phyloP scores from a whole-genome alignment of 2,329 filamentous ascomycete species.

The Pestalotiopsis sp. region DNA sequence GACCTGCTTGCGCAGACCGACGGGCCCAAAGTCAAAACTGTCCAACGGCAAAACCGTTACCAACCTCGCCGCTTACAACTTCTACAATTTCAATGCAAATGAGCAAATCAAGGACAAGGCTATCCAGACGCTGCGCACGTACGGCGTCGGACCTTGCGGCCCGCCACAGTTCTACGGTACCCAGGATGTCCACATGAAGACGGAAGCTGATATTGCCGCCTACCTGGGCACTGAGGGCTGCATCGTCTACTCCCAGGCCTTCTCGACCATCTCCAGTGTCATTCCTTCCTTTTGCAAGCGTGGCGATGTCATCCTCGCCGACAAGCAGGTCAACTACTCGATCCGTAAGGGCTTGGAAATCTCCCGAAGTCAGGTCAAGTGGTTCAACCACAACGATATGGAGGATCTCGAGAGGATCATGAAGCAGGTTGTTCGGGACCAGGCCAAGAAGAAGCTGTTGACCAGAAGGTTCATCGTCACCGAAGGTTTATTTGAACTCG shows the following conservation, averaged over 20 bases:
- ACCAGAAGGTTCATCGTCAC: conserved; percentile 95
- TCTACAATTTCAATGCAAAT: conserved; percentile 95
- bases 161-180: conserved; percentile 98
- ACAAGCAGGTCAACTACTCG: conserved; percentile 89
- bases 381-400: conserved; percentile 97
- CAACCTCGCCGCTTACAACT: conserved; percentile 95
- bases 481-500: conserved; percentile 89
- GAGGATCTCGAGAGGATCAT: conserved; percentile 87
- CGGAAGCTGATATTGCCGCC: conserved; percentile 88
- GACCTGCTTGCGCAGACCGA: conserved; percentile 59
- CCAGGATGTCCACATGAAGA: conserved; percentile 97
- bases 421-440: conserved; percentile 83
- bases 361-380: conserved; percentile 84
- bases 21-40: conserved; percentile 87
- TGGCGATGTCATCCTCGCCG: conserved; percentile 95
- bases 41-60: conserved; percentile 86
- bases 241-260: conserved; percentile 95
- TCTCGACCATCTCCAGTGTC: conserved; percentile 95
- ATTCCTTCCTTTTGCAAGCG: conserved; percentile 97
- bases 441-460: conserved; percentile 82
- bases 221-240: conserved; percentile 86
- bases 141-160: conserved; percentile 94
- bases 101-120: conserved; percentile 94
- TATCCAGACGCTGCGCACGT: conserved; percentile 89
- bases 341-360: conserved; percentile 95